Evolutionary conservation across 208 protist species (phyloP).

Genomic region (Angomonas deanei): DNA sequence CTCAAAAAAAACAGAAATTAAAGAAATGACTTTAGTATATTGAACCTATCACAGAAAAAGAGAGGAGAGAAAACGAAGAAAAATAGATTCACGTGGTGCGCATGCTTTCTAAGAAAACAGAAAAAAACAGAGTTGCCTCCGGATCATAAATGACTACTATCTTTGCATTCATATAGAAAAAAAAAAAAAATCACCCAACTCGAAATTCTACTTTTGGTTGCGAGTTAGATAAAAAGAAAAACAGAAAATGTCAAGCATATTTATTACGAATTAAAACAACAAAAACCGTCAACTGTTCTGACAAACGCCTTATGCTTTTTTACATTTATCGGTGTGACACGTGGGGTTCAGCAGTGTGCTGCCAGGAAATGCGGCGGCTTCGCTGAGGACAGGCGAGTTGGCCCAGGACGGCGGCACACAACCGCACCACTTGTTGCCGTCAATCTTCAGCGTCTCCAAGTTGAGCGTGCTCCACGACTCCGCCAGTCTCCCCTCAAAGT

Average conservation of each 20-base stretch:
- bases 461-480: not conserved
- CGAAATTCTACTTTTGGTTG: too few species aligned
- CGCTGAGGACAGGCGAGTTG: not conserved
- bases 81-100: not conserved
- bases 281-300: not conserved
- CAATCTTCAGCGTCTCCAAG: not conserved
- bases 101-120: slow-evolving; percentile 4
- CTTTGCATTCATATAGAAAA: not conserved
- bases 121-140: slow-evolving; percentile 1
- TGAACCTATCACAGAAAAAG: slow-evolving; percentile 1
- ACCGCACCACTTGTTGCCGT: not conserved
- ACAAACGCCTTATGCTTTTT: not conserved
- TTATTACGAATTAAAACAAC: not conserved
- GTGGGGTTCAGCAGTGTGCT: not conserved
- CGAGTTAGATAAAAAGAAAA: slow-evolving; percentile 6
- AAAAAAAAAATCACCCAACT: not conserved
- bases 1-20: slow-evolving; percentile 6
- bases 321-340: not conserved
- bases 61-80: not conserved
- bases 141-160: not conserved
- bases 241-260: not conserved
- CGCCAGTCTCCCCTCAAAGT: not conserved
- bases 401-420: not conserved
- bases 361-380: not conserved
- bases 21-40: slow-evolving; percentile 1